Percentiles rank a stretch among this genome's conserved stretches.
Conservation (phyloP, 305 asterid species). For the Coffea humblotiana region DNA sequence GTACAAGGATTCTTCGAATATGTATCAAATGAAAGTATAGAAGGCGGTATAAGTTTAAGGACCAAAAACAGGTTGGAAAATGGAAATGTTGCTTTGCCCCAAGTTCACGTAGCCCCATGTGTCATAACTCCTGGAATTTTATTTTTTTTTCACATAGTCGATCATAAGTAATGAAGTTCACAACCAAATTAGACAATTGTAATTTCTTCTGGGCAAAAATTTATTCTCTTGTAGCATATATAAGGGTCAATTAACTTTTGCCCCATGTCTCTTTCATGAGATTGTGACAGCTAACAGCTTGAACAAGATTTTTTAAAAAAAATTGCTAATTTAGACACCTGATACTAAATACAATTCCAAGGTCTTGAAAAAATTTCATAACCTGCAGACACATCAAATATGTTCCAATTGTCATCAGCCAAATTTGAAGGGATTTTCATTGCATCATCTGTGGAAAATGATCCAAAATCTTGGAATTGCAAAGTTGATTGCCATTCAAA, state of each 20-base stretch:
- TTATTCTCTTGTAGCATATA: neutral
- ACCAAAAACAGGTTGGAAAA: neutral
- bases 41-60: neutral
- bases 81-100: conserved; percentile 11
- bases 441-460: conserved; percentile 46
- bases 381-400: conserved; percentile 60
- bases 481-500: conserved; percentile 38
- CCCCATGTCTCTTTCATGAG: neutral
- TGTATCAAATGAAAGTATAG: neutral
- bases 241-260: neutral
- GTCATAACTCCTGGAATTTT: neutral
- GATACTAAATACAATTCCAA: conserved; percentile 25
- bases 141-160: neutral
- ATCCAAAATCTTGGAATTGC: conserved; percentile 58
- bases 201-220: neutral
- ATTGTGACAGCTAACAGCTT: conserved; percentile 48
- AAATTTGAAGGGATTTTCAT: conserved; percentile 33
- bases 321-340: conserved; percentile 4
- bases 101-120: conserved; percentile 11
- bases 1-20: neutral
- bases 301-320: conserved; percentile 12
- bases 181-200: conserved; percentile 1
- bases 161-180: neutral
- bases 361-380: conserved; percentile 43
- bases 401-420: conserved; percentile 47